These are phyloP conservation scores for Stylosanthes scabra DNA, from an alignment of 331 rosid species.

Conservation along the genomic window DNA sequence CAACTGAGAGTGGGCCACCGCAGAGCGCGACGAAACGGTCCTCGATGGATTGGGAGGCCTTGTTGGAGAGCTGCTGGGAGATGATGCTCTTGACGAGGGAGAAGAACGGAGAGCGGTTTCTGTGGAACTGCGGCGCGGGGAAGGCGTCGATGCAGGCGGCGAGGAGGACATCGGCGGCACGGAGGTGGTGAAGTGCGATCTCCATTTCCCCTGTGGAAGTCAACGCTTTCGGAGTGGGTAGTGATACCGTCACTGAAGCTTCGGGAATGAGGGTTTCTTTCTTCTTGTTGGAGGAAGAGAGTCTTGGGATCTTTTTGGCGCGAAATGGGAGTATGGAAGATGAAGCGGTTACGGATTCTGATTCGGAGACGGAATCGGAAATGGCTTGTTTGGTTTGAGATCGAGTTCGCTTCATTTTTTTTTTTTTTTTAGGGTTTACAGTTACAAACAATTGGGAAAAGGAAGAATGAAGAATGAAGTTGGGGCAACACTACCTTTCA, in stretches of 20 bases:
- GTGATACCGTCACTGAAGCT: neutral
- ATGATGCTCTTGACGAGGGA: constrained; percentile 66
- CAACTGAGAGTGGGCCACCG: constrained; percentile 54
- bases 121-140: constrained; percentile 49
- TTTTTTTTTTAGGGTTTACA: constrained; percentile 17
- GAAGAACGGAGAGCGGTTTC: constrained; percentile 54
- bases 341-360: constrained; percentile 14
- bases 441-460: neutral
- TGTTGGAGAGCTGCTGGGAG: constrained; percentile 77
- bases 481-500: too few species aligned
- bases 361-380: constrained; percentile 3
- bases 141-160: constrained; percentile 54
- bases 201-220: constrained; percentile 49
- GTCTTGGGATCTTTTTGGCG: constrained; percentile 57
- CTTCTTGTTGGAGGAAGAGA: constrained; percentile 17
- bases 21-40: constrained; percentile 67
- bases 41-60: constrained; percentile 66
- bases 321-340: constrained; percentile 64
- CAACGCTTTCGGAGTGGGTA: constrained; percentile 40
- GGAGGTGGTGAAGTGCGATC: constrained; percentile 65
- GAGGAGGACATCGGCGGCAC: constrained; percentile 57
- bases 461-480: neutral
- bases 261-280: neutral
- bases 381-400: constrained; percentile 39
- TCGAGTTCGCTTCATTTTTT: constrained; percentile 41